These are phyloP conservation scores for Pachysandra terminalis DNA, from an alignment of 164 flowering plant genomes.

Conservation along the genomic window DNA sequence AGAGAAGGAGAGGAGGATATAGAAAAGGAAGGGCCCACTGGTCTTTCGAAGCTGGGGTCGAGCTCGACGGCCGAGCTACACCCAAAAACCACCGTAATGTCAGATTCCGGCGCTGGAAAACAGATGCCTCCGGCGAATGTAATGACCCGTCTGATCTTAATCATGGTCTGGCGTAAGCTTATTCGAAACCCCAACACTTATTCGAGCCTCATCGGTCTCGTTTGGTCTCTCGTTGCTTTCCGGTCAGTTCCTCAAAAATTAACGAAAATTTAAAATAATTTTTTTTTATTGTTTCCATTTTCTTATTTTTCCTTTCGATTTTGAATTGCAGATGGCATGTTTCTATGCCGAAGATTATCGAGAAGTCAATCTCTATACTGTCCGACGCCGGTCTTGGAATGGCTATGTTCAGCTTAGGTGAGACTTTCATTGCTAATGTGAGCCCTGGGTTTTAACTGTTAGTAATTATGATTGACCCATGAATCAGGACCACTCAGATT, in stretches of 20 bases:
- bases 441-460: too few relatives aligned
- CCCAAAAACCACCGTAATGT: background rate
- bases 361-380: constrained; percentile 16
- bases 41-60: constrained; percentile 37
- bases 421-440: constrained; percentile 13
- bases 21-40: constrained; percentile 32
- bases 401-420: constrained; percentile 97
- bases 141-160: constrained; percentile 26
- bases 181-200: constrained; percentile 34
- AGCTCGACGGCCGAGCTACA: constrained; percentile 14
- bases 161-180: constrained; percentile 35
- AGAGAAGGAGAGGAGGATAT: constrained; percentile 17
- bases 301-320: background rate
- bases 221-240: constrained; percentile 30
- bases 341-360: constrained; percentile 20
- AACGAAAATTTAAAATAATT: background rate
- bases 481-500: too few relatives aligned
- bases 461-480: too few relatives aligned
- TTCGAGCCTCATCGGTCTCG: constrained; percentile 25
- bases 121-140: constrained; percentile 33
- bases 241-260: constrained; percentile 4
- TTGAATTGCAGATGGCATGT: constrained; percentile 16
- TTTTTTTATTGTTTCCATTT: background rate
- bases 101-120: constrained; percentile 4
- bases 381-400: constrained; percentile 55